A percentile compares a stretch with the other conserved stretches of the same genome.
Conservation (phyloP, 176 grass and related monocot genomes). For the Echinochloa phyllopogon region DNA sequence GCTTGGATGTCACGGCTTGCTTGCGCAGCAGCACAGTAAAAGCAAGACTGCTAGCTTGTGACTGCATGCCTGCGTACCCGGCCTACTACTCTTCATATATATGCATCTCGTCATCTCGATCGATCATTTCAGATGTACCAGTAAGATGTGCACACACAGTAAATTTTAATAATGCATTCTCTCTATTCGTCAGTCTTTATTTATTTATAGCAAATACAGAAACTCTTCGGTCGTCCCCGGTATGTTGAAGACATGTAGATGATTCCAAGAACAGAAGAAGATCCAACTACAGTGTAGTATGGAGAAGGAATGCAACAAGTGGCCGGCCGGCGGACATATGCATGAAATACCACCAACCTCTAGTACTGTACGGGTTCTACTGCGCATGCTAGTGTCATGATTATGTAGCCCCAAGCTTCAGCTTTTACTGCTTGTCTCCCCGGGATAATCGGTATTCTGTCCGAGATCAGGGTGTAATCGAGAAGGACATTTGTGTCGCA, state of each 20-base stretch:
- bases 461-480: neutral
- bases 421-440: slow-evolving; percentile 43
- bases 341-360: slow-evolving; percentile 21
- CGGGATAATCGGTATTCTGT: slow-evolving; percentile 45
- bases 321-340: neutral
- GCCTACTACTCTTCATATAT: too few species aligned
- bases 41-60: too few species aligned
- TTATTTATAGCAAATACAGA: neutral
- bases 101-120: too few species aligned
- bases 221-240: neutral
- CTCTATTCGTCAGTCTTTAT: neutral
- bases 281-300: too few species aligned
- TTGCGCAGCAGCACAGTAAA: too few species aligned
- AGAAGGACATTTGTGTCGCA: neutral
- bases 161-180: too few species aligned
- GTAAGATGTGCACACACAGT: too few species aligned
- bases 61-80: too few species aligned
- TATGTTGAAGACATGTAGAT: neutral
- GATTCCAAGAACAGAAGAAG: neutral
- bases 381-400: neutral
- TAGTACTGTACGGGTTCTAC: neutral
- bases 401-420: slow-evolving; percentile 25
- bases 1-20: too few species aligned
- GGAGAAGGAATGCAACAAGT: too few species aligned
- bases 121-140: neutral